Evolutionary conservation across 768 basidiomycete genomes (phyloP).

Genomic region (Termitomyces eurrhizus): DNA sequence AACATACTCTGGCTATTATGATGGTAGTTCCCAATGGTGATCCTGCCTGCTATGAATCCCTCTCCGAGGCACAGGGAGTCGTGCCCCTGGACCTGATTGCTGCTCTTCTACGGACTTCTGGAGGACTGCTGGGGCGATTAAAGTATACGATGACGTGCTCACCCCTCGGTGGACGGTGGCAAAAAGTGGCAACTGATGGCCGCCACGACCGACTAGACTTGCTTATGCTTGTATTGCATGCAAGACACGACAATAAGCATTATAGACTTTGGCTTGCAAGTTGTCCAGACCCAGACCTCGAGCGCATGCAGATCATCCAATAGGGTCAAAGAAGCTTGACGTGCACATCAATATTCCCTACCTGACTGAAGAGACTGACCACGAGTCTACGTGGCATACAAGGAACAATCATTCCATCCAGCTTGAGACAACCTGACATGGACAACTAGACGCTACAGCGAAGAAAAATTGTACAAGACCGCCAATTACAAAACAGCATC

Average conservation of each 20-base stretch:
- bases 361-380: background rate
- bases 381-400: background rate
- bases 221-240: background rate
- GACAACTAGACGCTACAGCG: constrained; percentile 8
- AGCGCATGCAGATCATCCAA: background rate
- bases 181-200: background rate
- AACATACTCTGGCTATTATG: constrained; percentile 1
- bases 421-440: background rate
- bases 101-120: background rate
- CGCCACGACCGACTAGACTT: background rate
- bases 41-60: background rate
- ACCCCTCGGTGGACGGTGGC: background rate
- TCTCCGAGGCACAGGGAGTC: background rate
- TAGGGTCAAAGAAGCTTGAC: background rate
- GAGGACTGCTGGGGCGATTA: background rate
- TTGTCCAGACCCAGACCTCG: background rate
- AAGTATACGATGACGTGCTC: background rate
- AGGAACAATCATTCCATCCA: background rate
- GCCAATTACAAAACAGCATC: constrained; percentile 10
- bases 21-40: background rate
- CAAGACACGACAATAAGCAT: background rate
- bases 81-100: constrained; percentile 4
- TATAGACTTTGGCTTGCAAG: background rate
- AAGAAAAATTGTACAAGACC: constrained; percentile 4
- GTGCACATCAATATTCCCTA: background rate